phyloP scores from a whole-genome alignment of 208 protist genomes.

The Polymyxa betae region DNA sequence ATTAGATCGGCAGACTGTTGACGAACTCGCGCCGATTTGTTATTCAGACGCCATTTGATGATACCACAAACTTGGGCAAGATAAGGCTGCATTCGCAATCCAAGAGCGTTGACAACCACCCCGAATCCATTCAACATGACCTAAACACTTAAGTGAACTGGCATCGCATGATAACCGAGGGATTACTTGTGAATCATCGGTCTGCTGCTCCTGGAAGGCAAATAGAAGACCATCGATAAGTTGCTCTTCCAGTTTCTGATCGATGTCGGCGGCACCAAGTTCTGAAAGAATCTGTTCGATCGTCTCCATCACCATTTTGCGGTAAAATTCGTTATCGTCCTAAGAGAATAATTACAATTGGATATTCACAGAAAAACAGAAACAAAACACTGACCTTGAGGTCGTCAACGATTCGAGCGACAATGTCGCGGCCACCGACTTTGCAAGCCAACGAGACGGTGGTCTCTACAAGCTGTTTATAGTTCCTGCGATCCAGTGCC shows the following conservation, averaged over 20 bases:
- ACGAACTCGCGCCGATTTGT: constrained; percentile 84
- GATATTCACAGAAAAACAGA: not conserved
- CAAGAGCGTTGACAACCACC: constrained; percentile 89
- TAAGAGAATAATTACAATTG: not conserved
- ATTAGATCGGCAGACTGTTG: constrained; percentile 95
- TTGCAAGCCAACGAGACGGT: constrained; percentile 70
- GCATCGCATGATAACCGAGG: not conserved
- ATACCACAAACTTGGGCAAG: constrained; percentile 91
- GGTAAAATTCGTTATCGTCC: constrained; percentile 94
- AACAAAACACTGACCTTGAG: constrained; percentile 81
- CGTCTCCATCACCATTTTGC: constrained; percentile 81
- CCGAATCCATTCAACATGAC: constrained; percentile 87
- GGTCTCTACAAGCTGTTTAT: constrained; percentile 88
- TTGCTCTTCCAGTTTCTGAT: constrained; percentile 84
- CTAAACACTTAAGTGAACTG: not conserved
- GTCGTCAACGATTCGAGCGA: constrained; percentile 87
- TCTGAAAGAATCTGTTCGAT: constrained; percentile 73
- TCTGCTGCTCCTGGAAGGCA: constrained; percentile 89
- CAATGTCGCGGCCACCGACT: constrained; percentile 87
- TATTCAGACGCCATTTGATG: constrained; percentile 94
- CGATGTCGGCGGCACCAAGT: constrained; percentile 83
- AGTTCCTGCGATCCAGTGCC: constrained; percentile 90
- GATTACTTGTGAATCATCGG: constrained; percentile 78
- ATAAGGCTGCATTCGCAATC: constrained; percentile 85
- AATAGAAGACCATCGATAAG: constrained; percentile 96